A percentile compares a stretch with the other conserved stretches of the same genome.
Evolutionary conservation across 257 asterid genomes (phyloP).

Genomic region (Penstemon eatonii): DNA sequence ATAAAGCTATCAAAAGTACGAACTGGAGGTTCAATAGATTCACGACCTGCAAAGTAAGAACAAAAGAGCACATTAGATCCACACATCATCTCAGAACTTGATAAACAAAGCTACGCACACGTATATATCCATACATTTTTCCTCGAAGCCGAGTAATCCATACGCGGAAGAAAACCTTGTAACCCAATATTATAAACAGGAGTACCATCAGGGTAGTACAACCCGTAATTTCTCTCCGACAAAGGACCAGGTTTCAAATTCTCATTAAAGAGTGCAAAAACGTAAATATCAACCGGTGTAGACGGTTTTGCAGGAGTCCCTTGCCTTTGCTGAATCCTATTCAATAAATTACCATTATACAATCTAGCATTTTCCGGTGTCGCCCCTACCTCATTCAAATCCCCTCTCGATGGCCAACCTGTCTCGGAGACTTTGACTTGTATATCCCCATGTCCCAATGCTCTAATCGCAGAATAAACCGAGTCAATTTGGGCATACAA

Average conservation of each 20-base stretch:
- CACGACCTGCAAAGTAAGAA: slow-evolving; percentile 43
- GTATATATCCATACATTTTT: slow-evolving; percentile 47
- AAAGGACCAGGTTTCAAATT: slow-evolving; percentile 83
- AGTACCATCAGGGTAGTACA: slow-evolving; percentile 77
- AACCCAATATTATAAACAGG: slow-evolving; percentile 82
- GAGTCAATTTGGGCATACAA: slow-evolving; percentile 90
- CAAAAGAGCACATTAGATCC: slow-evolving; percentile 14
- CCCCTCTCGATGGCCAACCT: slow-evolving; percentile 98
- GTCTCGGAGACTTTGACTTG: slow-evolving; percentile 84
- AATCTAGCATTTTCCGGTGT: slow-evolving; percentile 71
- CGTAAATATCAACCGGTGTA: slow-evolving; percentile 64
- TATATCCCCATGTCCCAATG: slow-evolving; percentile 60
- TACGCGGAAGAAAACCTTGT: slow-evolving; percentile 60
- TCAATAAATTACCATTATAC: slow-evolving; percentile 70
- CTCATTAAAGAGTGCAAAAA: slow-evolving; percentile 93
- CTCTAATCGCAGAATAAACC: slow-evolving; percentile 78
- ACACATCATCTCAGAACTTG: neutral
- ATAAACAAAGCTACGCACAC: neutral
- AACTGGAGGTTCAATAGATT: slow-evolving; percentile 24
- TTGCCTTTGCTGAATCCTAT: slow-evolving; percentile 51
- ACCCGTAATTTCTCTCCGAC: slow-evolving; percentile 91
- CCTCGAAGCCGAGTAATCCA: slow-evolving; percentile 66
- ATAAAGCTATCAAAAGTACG: slow-evolving; percentile 32
- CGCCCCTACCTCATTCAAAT: slow-evolving; percentile 77
- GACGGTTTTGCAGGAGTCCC: slow-evolving; percentile 93